These are phyloP conservation scores for Olyra latifolia DNA, from an alignment of 176 grass and related monocot species.

Conservation along the genomic window DNA sequence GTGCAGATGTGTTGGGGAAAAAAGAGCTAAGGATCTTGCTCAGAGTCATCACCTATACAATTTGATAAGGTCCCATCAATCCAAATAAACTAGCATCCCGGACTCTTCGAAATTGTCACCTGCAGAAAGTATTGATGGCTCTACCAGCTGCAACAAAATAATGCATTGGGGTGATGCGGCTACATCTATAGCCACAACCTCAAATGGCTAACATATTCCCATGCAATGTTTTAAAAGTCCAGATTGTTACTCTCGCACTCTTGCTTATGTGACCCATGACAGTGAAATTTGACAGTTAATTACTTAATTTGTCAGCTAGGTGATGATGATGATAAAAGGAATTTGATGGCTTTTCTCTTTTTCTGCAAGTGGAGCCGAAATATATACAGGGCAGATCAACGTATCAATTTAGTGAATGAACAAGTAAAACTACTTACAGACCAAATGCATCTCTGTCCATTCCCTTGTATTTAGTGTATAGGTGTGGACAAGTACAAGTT, in stretches of 20 bases:
- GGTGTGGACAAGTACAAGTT: not conserved
- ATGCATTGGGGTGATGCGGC: slow-evolving; percentile 26
- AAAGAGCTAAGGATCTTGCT: not conserved
- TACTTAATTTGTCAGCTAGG: not conserved
- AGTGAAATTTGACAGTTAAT: not conserved
- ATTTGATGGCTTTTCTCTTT: not conserved
- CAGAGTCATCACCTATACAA: not conserved
- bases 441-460: too few relatives aligned
- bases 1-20: not conserved
- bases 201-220: slow-evolving; percentile 35
- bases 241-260: not conserved
- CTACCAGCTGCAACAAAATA: slow-evolving; percentile 24
- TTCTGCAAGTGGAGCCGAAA: not conserved
- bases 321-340: not conserved
- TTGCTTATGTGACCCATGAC: not conserved
- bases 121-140: slow-evolving; percentile 19
- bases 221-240: not conserved
- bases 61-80: slow-evolving; percentile 20
- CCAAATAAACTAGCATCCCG: slow-evolving; percentile 25
- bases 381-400: not conserved
- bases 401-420: not conserved
- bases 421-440: not conserved
- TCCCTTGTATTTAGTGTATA: not conserved
- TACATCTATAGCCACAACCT: slow-evolving; percentile 30
- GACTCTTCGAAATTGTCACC: slow-evolving; percentile 2